Conservation (phyloP, 2,329 filamentous ascomycete species). For the Colletotrichum noveboracense region DNA sequence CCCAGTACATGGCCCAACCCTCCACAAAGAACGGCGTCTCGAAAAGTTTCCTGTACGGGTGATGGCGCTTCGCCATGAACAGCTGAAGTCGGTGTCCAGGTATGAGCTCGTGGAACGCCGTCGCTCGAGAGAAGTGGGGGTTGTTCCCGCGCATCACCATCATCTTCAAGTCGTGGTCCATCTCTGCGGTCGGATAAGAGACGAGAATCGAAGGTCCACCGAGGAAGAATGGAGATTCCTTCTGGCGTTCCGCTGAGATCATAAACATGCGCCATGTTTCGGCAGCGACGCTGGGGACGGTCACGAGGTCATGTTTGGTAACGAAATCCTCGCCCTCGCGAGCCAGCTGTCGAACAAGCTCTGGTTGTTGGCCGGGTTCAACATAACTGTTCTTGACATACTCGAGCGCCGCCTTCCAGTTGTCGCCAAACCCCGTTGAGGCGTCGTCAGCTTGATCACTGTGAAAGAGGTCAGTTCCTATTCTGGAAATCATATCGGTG, state of each 20-base stretch:
- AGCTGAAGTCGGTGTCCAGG: slow-evolving; percentile 63
- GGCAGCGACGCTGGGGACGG: slow-evolving; percentile 56
- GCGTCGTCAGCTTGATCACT: background rate
- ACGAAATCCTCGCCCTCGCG: slow-evolving; percentile 59
- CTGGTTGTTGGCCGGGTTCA: slow-evolving; percentile 56
- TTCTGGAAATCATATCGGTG: background rate
- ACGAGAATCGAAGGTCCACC: slow-evolving; percentile 60
- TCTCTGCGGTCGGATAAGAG: slow-evolving; percentile 58
- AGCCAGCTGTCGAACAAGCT: slow-evolving; percentile 56
- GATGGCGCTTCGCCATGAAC: slow-evolving; percentile 50
- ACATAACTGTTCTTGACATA: slow-evolving; percentile 61
- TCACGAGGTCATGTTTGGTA: slow-evolving; percentile 57
- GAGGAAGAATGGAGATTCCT: slow-evolving; percentile 64
- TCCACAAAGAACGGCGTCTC: slow-evolving; percentile 64
- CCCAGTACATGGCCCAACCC: slow-evolving; percentile 69
- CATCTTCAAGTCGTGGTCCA: slow-evolving; percentile 59
- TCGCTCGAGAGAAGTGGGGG: slow-evolving; percentile 60
- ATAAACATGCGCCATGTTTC: slow-evolving; percentile 62
- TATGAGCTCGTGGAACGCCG: slow-evolving; percentile 67
- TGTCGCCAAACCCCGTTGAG: slow-evolving; percentile 33
- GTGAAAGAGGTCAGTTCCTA: background rate
- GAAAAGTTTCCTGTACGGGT: slow-evolving; percentile 57
- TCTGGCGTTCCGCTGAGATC: slow-evolving; percentile 58
- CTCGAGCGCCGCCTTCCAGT: slow-evolving; percentile 60
- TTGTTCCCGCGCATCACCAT: slow-evolving; percentile 68